phyloP scores from a whole-genome alignment of 768 basidiomycete genomes.

The Phylloporus arenicola region DNA sequence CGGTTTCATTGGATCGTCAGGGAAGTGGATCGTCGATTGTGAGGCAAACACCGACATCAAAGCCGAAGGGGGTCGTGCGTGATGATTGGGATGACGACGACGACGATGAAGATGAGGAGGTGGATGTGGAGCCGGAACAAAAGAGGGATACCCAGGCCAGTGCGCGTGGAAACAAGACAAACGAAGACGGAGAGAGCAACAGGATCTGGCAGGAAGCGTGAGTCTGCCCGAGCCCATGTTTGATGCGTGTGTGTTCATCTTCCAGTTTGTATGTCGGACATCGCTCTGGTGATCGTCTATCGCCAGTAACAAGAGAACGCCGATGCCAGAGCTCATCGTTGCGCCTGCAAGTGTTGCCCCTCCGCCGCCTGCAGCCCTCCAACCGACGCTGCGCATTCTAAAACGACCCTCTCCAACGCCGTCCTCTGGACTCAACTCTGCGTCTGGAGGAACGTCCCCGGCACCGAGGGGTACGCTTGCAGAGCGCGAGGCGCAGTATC shows the following conservation, averaged over 20 bases:
- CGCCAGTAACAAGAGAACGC: conserved; percentile 51
- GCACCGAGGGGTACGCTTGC: conserved; percentile 36
- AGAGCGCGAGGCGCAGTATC: conserved; percentile 68
- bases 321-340: conserved; percentile 64
- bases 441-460: conserved; percentile 11
- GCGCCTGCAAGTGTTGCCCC: conserved; percentile 38
- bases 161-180: background rate
- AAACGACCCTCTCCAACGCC: conserved; percentile 60
- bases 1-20: conserved; percentile 1
- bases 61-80: conserved; percentile 19
- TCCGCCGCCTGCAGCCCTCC: conserved; percentile 52
- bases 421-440: too few species aligned
- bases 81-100: conserved; percentile 58
- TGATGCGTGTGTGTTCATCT: conserved; percentile 9
- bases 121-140: background rate
- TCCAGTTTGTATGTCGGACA: conserved; percentile 5
- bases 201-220: conserved; percentile 70
- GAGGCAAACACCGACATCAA: conserved; percentile 3
- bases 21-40: conserved; percentile 1
- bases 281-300: background rate
- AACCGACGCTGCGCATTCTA: conserved; percentile 62
- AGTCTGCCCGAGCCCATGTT: conserved; percentile 26
- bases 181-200: conserved; percentile 32
- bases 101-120: conserved; percentile 29
- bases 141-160: background rate